Evolutionary conservation across 108 stramenopile genomes (phyloP).

Genomic region (Stephanodiscus triporus): DNA sequence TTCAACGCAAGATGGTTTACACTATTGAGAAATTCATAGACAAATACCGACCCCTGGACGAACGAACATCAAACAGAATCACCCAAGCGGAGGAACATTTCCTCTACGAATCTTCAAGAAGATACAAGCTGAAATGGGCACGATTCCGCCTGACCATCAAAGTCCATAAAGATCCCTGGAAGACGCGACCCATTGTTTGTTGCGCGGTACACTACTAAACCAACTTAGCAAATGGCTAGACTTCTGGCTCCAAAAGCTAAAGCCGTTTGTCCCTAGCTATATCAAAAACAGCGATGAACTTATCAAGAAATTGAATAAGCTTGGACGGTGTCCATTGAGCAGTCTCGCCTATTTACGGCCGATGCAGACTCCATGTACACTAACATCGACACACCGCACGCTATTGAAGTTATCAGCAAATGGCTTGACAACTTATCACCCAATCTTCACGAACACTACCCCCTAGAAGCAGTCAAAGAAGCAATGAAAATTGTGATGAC

Average conservation of each 20-base stretch:
- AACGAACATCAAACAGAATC: no score
- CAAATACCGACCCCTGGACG: no score
- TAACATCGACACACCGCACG: constrained; percentile 31
- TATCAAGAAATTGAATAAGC: no score
- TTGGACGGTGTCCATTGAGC: neutral
- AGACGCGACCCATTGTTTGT: neutral
- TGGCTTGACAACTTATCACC: neutral
- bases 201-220: neutral
- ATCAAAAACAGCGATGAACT: neutral
- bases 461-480: constrained; percentile 6
- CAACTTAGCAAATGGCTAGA: neutral
- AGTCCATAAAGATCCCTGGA: neutral
- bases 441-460: neutral
- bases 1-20: no score
- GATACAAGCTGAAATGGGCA: no score
- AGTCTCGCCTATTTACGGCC: constrained; percentile 18
- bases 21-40: no score
- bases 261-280: neutral
- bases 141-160: neutral
- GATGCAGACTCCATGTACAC: constrained; percentile 38
- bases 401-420: constrained; percentile 6
- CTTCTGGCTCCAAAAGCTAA: neutral
- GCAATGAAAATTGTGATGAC: constrained; percentile 21
- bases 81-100: no score
- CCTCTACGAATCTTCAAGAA: no score